phyloP scores from a whole-genome alignment of 177 flowering plant species.

The Vitis hybrid region DNA sequence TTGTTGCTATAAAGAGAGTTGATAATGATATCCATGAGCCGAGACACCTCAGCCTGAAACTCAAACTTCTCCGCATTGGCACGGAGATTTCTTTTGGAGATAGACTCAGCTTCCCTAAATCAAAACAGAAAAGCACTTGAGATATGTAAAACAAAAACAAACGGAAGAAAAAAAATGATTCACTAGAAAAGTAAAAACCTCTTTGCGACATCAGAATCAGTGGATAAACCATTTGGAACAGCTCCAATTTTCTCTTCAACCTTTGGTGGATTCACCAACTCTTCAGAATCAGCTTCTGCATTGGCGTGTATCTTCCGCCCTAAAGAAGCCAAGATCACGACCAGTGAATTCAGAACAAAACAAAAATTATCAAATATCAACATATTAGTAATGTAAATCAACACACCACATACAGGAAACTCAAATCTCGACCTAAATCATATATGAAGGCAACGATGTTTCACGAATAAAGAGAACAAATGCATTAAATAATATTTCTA shows the following conservation, averaged over 20 bases:
- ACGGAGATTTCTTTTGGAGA: slow-evolving; percentile 74
- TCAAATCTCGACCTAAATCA: too few relatives aligned
- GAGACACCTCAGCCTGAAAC: slow-evolving; percentile 98
- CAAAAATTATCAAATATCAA: background rate
- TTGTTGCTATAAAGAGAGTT: slow-evolving; percentile 98
- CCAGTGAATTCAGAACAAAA: background rate
- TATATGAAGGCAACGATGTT: too few relatives aligned
- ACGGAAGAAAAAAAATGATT: background rate
- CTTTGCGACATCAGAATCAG: slow-evolving; percentile 93
- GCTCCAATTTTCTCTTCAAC: slow-evolving; percentile 92
- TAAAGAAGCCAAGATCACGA: slow-evolving; percentile 22
- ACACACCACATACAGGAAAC: too few relatives aligned
- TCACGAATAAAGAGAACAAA: too few relatives aligned
- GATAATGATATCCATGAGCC: slow-evolving; percentile 95
- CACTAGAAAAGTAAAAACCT: slow-evolving; percentile 42
- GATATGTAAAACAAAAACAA: background rate
- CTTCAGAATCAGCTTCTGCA: slow-evolving; percentile 73
- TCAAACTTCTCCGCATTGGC: slow-evolving; percentile 88
- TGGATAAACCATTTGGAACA: slow-evolving; percentile 81
- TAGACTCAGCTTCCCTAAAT: slow-evolving; percentile 88
- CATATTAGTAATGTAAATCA: too few relatives aligned
- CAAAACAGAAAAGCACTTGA: slow-evolving; percentile 5
- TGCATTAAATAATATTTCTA: too few relatives aligned
- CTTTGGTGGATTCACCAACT: slow-evolving; percentile 77
- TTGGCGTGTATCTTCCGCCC: slow-evolving; percentile 78